phyloP scores from a whole-genome alignment of 495 filamentous ascomycete genomes.

The Elaphomyces granulatus region DNA sequence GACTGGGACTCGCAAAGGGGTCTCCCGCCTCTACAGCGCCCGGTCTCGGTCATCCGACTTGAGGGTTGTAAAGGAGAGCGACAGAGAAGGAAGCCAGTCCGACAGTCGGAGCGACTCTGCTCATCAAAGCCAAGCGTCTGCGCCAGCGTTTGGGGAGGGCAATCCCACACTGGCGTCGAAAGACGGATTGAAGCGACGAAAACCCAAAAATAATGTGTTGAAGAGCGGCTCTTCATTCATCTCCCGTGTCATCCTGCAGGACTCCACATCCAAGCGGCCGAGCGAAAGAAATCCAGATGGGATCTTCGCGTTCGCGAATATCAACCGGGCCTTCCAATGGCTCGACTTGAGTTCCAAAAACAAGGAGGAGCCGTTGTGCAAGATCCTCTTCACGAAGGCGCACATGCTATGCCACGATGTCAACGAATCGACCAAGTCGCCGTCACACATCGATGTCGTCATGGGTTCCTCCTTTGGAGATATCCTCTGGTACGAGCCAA shows the following conservation, averaged over 20 bases:
- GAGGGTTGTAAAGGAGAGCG: conserved; percentile 29
- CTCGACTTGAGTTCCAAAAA: conserved; percentile 45
- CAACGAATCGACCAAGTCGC: conserved; percentile 65
- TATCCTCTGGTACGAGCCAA: conserved; percentile 97
- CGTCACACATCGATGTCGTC: conserved; percentile 71
- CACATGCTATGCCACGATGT: conserved; percentile 93
- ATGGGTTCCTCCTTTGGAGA: conserved; percentile 94
- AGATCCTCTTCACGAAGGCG: conserved; percentile 91
- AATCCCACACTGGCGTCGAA: conserved; percentile 61
- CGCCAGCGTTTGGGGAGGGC: conserved; percentile 75
- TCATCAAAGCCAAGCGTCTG: conserved; percentile 21
- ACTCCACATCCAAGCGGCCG: conserved; percentile 60
- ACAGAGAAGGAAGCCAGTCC: conserved; percentile 48
- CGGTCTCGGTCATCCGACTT: conserved; percentile 1
- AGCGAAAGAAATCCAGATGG: conserved; percentile 66
- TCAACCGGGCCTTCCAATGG: conserved; percentile 88
- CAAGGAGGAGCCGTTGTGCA: conserved; percentile 75
- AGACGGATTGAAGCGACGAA: conserved; percentile 63
- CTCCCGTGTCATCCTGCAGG: conserved; percentile 84
- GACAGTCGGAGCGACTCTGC: conserved; percentile 32
- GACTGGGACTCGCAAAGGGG: conserved; percentile 45
- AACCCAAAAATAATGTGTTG: conserved; percentile 93
- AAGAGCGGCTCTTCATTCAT: conserved; percentile 98
- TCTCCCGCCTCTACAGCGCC: conserved; percentile 34
- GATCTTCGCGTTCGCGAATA: conserved; percentile 81